Conservation (phyloP, 257 asterid genomes). For the Solanum habrochaites region DNA sequence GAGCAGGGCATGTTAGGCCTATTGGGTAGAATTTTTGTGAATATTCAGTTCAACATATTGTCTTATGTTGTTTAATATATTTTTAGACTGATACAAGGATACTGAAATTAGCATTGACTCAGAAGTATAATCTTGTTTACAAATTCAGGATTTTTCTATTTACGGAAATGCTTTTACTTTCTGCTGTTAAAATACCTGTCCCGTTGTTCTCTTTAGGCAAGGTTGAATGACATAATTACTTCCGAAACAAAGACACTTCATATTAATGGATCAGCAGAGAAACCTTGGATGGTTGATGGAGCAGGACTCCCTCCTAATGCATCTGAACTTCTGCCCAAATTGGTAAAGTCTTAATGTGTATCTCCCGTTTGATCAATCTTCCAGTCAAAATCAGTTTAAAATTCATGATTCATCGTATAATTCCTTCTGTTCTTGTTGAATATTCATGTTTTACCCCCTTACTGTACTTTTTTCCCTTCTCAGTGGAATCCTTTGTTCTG, state of each 20-base stretch:
- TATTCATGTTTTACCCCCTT: not conserved
- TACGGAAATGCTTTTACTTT: not conserved
- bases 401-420: not conserved
- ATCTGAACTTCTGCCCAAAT: slow-evolving; percentile 54
- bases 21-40: not conserved
- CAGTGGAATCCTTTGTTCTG: not conserved
- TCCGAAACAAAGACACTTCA: slow-evolving; percentile 27
- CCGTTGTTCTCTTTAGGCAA: slow-evolving; percentile 40
- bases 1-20: not conserved
- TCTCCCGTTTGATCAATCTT: not conserved
- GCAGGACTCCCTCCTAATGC: slow-evolving; percentile 77
- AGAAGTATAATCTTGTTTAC: not conserved
- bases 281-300: slow-evolving; percentile 95
- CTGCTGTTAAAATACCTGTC: not conserved
- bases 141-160: not conserved
- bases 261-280: slow-evolving; percentile 30
- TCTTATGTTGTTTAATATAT: not conserved
- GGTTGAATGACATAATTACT: slow-evolving; percentile 69
- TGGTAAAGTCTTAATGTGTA: slow-evolving; percentile 30
- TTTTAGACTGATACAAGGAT: not conserved
- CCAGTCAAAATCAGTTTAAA: not conserved
- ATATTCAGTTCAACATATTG: not conserved
- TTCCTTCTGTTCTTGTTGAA: not conserved
- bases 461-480: not conserved
- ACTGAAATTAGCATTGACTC: not conserved